Conservation (phyloP, 1,284 basidiomycete genomes). For the Trametes hirsuta region DNA sequence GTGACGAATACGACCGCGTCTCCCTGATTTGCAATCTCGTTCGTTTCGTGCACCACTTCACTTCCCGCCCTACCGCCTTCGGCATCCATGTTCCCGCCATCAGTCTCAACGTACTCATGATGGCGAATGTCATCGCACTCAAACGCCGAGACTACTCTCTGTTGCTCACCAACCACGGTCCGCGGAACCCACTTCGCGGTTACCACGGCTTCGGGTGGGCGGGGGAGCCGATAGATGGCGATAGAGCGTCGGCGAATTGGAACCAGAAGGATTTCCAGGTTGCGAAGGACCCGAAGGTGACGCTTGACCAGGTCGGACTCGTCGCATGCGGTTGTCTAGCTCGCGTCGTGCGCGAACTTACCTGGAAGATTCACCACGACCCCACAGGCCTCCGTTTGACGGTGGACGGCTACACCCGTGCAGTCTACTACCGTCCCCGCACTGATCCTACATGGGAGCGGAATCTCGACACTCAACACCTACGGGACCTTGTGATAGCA, state of each 20-base stretch:
- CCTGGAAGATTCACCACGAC: slow-evolving; percentile 6
- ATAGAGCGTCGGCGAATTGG: slow-evolving; percentile 10
- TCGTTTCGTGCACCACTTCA: slow-evolving; percentile 14
- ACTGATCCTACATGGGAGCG: slow-evolving; percentile 6
- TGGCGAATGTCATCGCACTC: slow-evolving; percentile 21
- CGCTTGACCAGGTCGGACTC: not conserved
- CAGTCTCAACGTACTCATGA: slow-evolving; percentile 18
- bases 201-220: slow-evolving; percentile 19
- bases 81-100: not conserved
- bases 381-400: slow-evolving; percentile 1
- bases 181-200: slow-evolving; percentile 6
- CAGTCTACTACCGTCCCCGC: not conserved
- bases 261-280: slow-evolving; percentile 16
- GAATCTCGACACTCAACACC: not conserved
- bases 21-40: slow-evolving; percentile 20
- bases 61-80: slow-evolving; percentile 13
- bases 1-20: slow-evolving; percentile 22
- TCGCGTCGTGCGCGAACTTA: not conserved
- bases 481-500: not conserved
- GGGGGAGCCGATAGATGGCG: slow-evolving; percentile 12
- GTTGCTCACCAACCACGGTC: slow-evolving; percentile 14
- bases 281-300: slow-evolving; percentile 5
- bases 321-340: slow-evolving; percentile 13
- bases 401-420: not conserved
- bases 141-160: slow-evolving; percentile 18